Percentiles rank a stretch among this genome's conserved stretches.
Conservation (phyloP, 2,329 filamentous ascomycete species). For the Colletotrichum sp. region DNA sequence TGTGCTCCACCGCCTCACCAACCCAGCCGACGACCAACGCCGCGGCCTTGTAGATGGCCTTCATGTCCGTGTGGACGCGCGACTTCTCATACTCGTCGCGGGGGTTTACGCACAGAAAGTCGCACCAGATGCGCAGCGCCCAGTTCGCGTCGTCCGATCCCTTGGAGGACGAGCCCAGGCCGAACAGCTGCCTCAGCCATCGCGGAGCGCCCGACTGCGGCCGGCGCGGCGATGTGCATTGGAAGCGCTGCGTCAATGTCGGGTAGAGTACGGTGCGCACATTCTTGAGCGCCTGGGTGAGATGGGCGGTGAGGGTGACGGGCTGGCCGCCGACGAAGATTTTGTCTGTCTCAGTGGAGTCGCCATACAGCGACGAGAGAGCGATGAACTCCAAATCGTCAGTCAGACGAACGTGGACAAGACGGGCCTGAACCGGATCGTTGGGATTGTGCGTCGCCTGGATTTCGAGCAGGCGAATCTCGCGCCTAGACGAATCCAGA, state of each 20-base stretch:
- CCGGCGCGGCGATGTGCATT: constrained; percentile 13
- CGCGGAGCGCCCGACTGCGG: constrained; percentile 20
- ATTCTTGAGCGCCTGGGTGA: constrained; percentile 33
- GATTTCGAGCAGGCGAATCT: constrained; percentile 37
- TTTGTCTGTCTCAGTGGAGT: constrained; percentile 29
- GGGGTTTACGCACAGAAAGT: constrained; percentile 32
- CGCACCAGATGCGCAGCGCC: constrained; percentile 33
- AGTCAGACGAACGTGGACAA: constrained; percentile 32
- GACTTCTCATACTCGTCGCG: constrained; percentile 30
- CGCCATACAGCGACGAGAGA: constrained; percentile 33
- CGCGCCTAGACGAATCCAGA: constrained; percentile 26
- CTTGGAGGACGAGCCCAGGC: constrained; percentile 10
- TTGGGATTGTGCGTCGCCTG: constrained; percentile 28
- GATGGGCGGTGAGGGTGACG: constrained; percentile 29
- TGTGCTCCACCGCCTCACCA: constrained; percentile 30
- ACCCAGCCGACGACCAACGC: constrained; percentile 37
- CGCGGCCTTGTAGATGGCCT: constrained; percentile 30
- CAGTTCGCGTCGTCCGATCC: background rate
- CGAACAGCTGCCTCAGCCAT: constrained; percentile 23
- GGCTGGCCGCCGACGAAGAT: constrained; percentile 30
- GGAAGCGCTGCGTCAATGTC: constrained; percentile 23
- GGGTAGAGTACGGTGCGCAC: constrained; percentile 36
- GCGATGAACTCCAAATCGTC: constrained; percentile 30
- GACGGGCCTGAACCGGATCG: constrained; percentile 34
- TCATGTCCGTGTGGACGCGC: constrained; percentile 30